Evolutionary conservation across 2,329 filamentous ascomycete species (phyloP), one percentile per base, ranked within the genome.

Genomic region (Apiospora kogelbergensis): DNA sequence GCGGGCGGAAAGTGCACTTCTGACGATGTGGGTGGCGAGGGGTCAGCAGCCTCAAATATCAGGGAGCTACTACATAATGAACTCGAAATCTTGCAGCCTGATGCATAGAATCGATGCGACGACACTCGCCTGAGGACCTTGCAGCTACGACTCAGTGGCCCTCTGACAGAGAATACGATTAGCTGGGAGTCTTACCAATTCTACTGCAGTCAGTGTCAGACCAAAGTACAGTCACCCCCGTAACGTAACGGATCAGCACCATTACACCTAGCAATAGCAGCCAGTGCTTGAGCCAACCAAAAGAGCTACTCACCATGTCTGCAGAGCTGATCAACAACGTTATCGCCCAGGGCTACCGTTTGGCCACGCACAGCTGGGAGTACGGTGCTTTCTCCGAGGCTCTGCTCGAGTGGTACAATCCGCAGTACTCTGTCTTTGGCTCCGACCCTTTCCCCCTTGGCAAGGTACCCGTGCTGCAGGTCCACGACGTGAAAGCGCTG

Each of bases 381-480:
- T 76, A 72, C 53, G 74, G 74, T 30, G 67, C 73, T 1, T 75
- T 75, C 37, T 69, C 74, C 15, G 74, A 76, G 57, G 68, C 74
- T 2, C 69, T 76, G 40, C 63, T 76, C 9, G 74, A 76, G 63
- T 76, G 74, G 74, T 68, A 76, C 26, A 66, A 72, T 42, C 74
- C 74, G 41, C 69, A 67, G 9, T 60, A 68, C 30, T 74, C 74
- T n/a, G 74, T 76, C 15, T 76, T 74, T 53, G 69, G 72, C 64
- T 41, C 68, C 33, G 69, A 71, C 41, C 44, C 74, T 7, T 75
- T 82, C n/a, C 72, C 81, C 6, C 77, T 75, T 60, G 75, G 79
- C 68, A 78, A 80, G 68, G 77, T 82, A 22, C 75, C 79, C 2
- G 72, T 76, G 2, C 68, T 81, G 41, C 74, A 78, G 63, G 78